Evolutionary conservation across 78 protist species (phyloP).

Genomic region (Guillardia theta): DNA sequence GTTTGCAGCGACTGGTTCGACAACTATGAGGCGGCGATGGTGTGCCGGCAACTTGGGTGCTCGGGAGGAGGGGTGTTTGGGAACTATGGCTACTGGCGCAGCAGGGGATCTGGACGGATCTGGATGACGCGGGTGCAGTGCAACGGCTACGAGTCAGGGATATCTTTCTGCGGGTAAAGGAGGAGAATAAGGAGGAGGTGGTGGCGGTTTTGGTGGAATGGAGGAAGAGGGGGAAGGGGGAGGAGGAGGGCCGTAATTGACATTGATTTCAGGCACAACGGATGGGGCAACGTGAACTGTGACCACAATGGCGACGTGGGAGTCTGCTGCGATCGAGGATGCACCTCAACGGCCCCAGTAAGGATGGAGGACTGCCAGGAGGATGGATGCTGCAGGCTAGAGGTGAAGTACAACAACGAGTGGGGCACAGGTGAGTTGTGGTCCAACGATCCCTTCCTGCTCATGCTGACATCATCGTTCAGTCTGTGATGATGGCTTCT

Average conservation of each 20-base stretch:
- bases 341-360: too few species aligned
- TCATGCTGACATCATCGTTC: too few species aligned
- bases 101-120: not conserved
- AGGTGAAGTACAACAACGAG: not conserved
- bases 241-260: too few species aligned
- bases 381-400: not conserved
- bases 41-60: not conserved
- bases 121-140: not conserved
- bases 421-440: conserved; percentile 24
- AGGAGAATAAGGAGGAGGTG: too few species aligned
- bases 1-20: not conserved
- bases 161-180: not conserved
- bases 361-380: too few species aligned
- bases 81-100: not conserved
- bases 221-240: too few species aligned
- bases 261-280: not conserved
- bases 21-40: not conserved
- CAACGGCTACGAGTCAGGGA: not conserved
- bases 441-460: too few species aligned
- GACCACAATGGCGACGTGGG: not conserved
- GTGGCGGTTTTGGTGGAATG: too few species aligned
- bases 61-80: not conserved
- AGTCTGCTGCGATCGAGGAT: not conserved
- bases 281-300: not conserved
- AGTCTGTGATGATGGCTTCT: too few species aligned